Evolutionary conservation across 352 stramenopile species (phyloP).

Genomic region (Phytophthora colocasiae): DNA sequence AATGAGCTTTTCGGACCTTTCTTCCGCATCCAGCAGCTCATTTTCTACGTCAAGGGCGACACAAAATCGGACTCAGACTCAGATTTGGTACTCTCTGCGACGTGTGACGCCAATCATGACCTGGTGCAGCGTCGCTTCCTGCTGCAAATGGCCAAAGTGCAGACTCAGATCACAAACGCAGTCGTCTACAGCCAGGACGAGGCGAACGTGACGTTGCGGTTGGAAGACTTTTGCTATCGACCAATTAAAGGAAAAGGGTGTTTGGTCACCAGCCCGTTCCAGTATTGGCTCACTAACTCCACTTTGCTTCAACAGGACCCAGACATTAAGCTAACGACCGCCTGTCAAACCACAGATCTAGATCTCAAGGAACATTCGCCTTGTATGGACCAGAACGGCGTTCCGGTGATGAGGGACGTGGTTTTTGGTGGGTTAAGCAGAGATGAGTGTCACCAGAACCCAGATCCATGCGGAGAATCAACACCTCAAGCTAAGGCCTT

Average conservation of each 20-base stretch:
- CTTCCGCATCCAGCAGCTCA: conserved; percentile 89
- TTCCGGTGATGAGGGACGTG: conserved; percentile 89
- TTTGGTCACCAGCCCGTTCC: conserved; percentile 82
- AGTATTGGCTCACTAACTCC: conserved; percentile 77
- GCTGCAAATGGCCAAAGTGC: conserved; percentile 64
- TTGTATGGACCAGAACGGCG: conserved; percentile 92
- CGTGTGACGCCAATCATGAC: conserved; percentile 45
- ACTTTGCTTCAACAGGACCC: conserved; percentile 69
- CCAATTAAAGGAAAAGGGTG: conserved; percentile 83
- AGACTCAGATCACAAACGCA: conserved; percentile 60
- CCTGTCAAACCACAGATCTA: conserved; percentile 82
- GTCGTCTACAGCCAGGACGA: conserved; percentile 33
- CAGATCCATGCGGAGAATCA: conserved; percentile 83
- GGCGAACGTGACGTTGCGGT: conserved; percentile 41
- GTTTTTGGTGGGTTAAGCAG: conserved; percentile 82
- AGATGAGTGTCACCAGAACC: conserved; percentile 77
- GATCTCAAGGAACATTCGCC: conserved; percentile 59
- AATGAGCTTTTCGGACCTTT: conserved; percentile 85
- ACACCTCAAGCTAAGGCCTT: conserved; percentile 80
- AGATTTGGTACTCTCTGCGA: conserved; percentile 9
- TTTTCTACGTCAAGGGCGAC: conserved; percentile 71
- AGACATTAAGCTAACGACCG: conserved; percentile 88
- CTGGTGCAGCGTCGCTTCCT: conserved; percentile 71
- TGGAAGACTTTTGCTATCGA: conserved; percentile 84
- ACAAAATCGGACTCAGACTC: conserved; percentile 14